These are phyloP conservation scores for Leccinum pachyderme DNA, from an alignment of 1,284 basidiomycete genomes.

Conservation along the genomic window DNA sequence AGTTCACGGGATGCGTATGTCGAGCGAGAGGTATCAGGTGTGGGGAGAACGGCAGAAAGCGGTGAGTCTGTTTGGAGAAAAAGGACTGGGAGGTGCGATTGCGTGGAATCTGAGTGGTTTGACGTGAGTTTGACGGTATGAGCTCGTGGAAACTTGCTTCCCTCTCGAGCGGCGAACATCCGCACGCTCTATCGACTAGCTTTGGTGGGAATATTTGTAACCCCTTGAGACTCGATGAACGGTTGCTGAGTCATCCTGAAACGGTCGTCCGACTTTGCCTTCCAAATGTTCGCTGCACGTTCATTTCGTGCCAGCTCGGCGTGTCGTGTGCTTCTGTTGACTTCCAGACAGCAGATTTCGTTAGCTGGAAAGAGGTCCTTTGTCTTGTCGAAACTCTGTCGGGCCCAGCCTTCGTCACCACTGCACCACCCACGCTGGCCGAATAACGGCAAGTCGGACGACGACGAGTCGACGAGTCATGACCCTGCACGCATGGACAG, in stretches of 20 bases:
- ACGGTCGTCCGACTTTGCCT: conserved; percentile 9
- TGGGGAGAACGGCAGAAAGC: conserved; percentile 9
- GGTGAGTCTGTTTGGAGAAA: conserved; percentile 8
- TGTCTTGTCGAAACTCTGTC: conserved; percentile 17
- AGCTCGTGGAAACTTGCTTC: too few species aligned
- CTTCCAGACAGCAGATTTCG: conserved; percentile 1
- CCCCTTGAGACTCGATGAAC: too few species aligned
- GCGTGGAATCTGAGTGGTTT: conserved; percentile 11
- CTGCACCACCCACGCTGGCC: conserved; percentile 30
- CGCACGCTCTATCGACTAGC: too few species aligned
- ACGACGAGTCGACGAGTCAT: conserved; percentile 9
- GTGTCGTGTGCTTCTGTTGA: conserved; percentile 14
- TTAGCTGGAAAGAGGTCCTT: conserved; percentile 18
- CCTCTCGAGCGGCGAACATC: too few species aligned
- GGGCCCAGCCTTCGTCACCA: conserved; percentile 22
- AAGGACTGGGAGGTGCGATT: background rate
- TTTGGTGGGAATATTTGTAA: too few species aligned
- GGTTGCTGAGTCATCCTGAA: conserved; percentile 18
- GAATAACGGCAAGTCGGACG: conserved; percentile 24
- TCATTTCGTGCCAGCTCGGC: conserved; percentile 13
- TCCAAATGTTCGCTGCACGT: conserved; percentile 25
- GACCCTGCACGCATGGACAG: conserved; percentile 21
- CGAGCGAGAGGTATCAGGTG: conserved; percentile 8
- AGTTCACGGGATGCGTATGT: conserved; percentile 12
- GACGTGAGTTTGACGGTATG: background rate